Conservation (phyloP, 2,329 filamentous ascomycete species). For the Pyricularia pennisetigena region DNA sequence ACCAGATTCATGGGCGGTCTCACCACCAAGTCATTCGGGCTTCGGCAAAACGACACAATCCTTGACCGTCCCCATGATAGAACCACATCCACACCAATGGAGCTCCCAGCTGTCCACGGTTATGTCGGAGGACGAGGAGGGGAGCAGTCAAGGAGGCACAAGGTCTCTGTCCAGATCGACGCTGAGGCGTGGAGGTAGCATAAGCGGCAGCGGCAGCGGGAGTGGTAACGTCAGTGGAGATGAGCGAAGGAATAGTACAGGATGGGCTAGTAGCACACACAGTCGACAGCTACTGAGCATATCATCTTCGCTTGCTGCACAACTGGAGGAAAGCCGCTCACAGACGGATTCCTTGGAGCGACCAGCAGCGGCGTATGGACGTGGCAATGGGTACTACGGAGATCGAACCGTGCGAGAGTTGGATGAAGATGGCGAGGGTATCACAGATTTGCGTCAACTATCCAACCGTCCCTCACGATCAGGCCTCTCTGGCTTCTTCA, state of each 20-base stretch:
- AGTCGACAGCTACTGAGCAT: slow-evolving; percentile 48
- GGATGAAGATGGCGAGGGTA: slow-evolving; percentile 55
- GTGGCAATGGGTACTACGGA: slow-evolving; percentile 25
- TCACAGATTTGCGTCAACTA: slow-evolving; percentile 48
- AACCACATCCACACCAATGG: slow-evolving; percentile 47
- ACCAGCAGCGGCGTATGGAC: slow-evolving; percentile 33
- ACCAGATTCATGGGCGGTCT: slow-evolving; percentile 4
- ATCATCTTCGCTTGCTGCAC: slow-evolving; percentile 38
- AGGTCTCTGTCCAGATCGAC: slow-evolving; percentile 36
- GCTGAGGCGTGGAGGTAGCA: slow-evolving; percentile 30
- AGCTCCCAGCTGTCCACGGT: slow-evolving; percentile 56
- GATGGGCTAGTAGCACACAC: slow-evolving; percentile 34
- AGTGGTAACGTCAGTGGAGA: slow-evolving; percentile 16
- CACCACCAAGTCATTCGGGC: slow-evolving; percentile 3
- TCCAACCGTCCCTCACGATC: slow-evolving; percentile 42
- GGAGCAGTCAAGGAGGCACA: slow-evolving; percentile 35
- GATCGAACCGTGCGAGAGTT: slow-evolving; percentile 42
- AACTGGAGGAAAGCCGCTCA: slow-evolving; percentile 27
- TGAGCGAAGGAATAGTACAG: slow-evolving; percentile 32
- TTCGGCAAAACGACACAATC: slow-evolving; percentile 5
- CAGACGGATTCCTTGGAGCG: slow-evolving; percentile 35
- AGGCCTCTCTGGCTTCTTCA: slow-evolving; percentile 41
- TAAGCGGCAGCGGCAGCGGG: slow-evolving; percentile 16
- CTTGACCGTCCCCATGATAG: slow-evolving; percentile 31
- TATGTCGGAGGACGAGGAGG: slow-evolving; percentile 49